phyloP scores from a whole-genome alignment of 129 eudicot genomes.

The Pulicaria dysenterica region DNA sequence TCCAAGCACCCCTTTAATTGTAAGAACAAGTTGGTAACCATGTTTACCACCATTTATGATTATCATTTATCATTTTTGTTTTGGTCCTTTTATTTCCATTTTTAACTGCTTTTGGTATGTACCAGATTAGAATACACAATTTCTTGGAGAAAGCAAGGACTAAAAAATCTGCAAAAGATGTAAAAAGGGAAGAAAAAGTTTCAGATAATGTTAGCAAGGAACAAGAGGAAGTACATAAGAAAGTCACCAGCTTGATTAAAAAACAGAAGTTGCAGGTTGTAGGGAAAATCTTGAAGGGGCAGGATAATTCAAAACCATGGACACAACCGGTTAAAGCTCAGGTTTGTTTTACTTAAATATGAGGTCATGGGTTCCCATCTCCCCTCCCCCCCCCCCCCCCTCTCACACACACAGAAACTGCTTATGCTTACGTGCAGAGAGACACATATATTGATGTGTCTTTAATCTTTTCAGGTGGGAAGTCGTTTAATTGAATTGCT shows the following conservation, averaged over 20 bases:
- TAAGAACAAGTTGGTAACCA: not conserved
- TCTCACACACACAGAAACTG: slow-evolving; percentile 14
- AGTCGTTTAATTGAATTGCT: slow-evolving; percentile 82
- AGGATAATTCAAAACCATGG: slow-evolving; percentile 73
- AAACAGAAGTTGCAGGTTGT: slow-evolving; percentile 73
- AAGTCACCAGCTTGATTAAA: slow-evolving; percentile 63
- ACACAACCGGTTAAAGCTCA: slow-evolving; percentile 71
- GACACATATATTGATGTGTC: not conserved
- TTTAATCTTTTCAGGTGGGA: slow-evolving; percentile 66
- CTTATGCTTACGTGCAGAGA: not conserved
- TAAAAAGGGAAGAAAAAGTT: slow-evolving; percentile 39
- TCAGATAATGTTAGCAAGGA: slow-evolving; percentile 31
- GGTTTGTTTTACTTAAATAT: slow-evolving; percentile 49
- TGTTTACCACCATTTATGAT: not conserved
- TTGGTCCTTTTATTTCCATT: slow-evolving; percentile 11
- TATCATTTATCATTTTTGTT: not conserved
- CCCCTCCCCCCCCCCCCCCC: too few relatives aligned
- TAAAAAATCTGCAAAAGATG: slow-evolving; percentile 46
- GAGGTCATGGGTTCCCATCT: slow-evolving; percentile 36
- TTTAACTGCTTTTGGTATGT: slow-evolving; percentile 11
- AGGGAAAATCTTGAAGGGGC: slow-evolving; percentile 55
- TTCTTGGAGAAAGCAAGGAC: slow-evolving; percentile 72
- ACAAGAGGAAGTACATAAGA: slow-evolving; percentile 53
- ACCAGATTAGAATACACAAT: slow-evolving; percentile 71
- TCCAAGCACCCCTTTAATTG: slow-evolving; percentile 4